These are phyloP conservation scores for Seiridium unicorne DNA, from an alignment of 2,329 filamentous ascomycete genomes.

Conservation along the genomic window DNA sequence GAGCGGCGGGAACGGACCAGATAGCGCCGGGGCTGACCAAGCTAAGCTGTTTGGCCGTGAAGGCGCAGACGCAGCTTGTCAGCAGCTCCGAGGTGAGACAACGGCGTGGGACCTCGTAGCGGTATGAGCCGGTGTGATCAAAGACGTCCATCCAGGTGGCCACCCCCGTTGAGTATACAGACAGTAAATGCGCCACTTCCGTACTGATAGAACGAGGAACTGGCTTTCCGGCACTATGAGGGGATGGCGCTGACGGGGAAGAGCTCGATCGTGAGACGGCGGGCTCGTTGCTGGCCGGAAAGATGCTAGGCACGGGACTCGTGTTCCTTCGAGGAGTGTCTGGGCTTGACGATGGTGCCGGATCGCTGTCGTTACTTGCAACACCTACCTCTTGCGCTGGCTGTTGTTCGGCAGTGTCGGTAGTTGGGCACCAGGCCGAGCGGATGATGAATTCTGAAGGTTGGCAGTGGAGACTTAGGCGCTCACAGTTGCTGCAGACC, in stretches of 20 bases:
- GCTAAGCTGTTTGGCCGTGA: constrained; percentile 10
- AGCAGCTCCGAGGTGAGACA: constrained; percentile 5
- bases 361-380: background rate
- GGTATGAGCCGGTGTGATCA: constrained; percentile 6
- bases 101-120: constrained; percentile 1
- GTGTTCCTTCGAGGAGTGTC: too few species aligned
- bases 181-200: constrained; percentile 5
- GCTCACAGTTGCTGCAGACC: constrained; percentile 9
- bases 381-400: background rate
- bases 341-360: too few species aligned
- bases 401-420: background rate
- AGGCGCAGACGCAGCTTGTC: constrained; percentile 7
- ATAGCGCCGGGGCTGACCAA: constrained; percentile 2
- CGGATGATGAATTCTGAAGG: constrained; percentile 6
- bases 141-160: constrained; percentile 12
- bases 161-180: constrained; percentile 1
- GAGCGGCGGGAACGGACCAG: constrained; percentile 2
- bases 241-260: background rate
- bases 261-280: too few species aligned
- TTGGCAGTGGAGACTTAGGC: constrained; percentile 6
- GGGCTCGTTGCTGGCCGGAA: too few species aligned
- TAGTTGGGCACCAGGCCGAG: background rate
- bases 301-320: too few species aligned
- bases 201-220: background rate
- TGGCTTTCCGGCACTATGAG: background rate